These are phyloP conservation scores for Suhomyces choctaworum DNA, from an alignment of 1,139 yeast species.

Conservation along the genomic window DNA sequence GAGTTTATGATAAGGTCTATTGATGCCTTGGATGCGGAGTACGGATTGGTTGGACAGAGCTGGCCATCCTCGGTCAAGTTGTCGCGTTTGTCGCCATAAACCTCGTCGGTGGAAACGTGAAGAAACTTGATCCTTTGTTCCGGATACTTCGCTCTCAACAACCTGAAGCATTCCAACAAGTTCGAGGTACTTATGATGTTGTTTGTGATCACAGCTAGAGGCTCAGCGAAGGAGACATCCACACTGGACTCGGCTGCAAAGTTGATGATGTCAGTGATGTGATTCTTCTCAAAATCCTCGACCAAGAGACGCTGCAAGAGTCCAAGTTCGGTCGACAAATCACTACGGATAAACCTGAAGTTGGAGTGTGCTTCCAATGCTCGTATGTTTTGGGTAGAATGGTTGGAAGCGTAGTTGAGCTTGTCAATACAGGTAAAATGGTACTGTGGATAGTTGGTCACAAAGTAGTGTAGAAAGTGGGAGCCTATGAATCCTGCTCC, in stretches of 20 bases:
- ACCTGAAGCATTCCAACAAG: conserved; percentile 45
- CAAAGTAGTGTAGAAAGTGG: conserved; percentile 45
- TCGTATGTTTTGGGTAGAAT: conserved; percentile 24
- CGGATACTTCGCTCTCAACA: conserved; percentile 8
- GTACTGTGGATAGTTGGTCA: conserved; percentile 37
- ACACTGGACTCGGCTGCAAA: conserved; percentile 64
- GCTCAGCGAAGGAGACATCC: conserved; percentile 51
- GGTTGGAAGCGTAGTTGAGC: conserved; percentile 36
- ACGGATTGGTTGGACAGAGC: conserved; percentile 58
- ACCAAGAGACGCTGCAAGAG: conserved; percentile 16
- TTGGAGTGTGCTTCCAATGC: conserved; percentile 23
- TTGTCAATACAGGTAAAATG: conserved; percentile 51
- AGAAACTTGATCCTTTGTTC: conserved; percentile 29
- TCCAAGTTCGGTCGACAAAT: conserved; percentile 33
- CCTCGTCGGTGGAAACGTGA: conserved; percentile 64
- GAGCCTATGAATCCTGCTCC: conserved; percentile 65
- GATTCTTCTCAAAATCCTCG: conserved; percentile 13
- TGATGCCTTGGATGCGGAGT: conserved; percentile 61
- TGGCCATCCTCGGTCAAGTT: conserved; percentile 36
- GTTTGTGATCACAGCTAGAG: conserved; percentile 47
- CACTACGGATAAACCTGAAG: conserved; percentile 34
- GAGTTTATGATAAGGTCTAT: conserved; percentile 53
- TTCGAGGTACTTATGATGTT: conserved; percentile 54
- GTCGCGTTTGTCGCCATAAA: conserved; percentile 45
- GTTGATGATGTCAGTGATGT: conserved; percentile 44